Evolutionary conservation across 2,329 filamentous ascomycete genomes (phyloP).

Genomic region (Ceratocystis destructans): DNA sequence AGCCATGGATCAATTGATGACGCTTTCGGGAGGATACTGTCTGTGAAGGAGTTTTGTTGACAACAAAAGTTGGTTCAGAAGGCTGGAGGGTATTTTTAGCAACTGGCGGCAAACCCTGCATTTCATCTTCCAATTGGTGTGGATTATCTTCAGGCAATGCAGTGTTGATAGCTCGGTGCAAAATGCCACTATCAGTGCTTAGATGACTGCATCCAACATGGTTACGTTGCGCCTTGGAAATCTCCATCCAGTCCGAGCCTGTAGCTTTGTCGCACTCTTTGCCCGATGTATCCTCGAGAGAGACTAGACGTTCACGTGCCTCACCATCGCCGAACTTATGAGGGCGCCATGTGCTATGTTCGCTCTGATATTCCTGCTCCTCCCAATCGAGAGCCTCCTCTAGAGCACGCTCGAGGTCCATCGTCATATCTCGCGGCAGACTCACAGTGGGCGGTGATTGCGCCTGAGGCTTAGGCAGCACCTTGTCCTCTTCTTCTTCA

Average conservation of each 20-base stretch:
- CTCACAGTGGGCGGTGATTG: neutral
- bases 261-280: neutral
- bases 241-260: neutral
- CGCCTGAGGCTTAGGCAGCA: neutral
- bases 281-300: neutral
- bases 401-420: slow-evolving; percentile 12
- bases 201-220: neutral
- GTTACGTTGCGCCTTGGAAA: neutral
- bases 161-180: neutral
- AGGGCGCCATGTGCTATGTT: neutral
- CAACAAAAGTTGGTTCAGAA: neutral
- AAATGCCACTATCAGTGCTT: neutral
- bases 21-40: slow-evolving; percentile 10
- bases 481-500: neutral
- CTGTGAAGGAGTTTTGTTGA: slow-evolving; percentile 8
- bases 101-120: neutral
- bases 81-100: neutral
- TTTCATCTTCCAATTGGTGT: neutral
- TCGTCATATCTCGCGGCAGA: slow-evolving; percentile 13
- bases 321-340: neutral
- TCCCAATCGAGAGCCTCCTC: slow-evolving; percentile 13
- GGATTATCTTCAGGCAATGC: neutral
- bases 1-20: neutral
- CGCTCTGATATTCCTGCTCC: slow-evolving; percentile 10
- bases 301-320: neutral